phyloP scores from a whole-genome alignment of 176 grass and related monocot genomes.

The Panicum miliaceum region DNA sequence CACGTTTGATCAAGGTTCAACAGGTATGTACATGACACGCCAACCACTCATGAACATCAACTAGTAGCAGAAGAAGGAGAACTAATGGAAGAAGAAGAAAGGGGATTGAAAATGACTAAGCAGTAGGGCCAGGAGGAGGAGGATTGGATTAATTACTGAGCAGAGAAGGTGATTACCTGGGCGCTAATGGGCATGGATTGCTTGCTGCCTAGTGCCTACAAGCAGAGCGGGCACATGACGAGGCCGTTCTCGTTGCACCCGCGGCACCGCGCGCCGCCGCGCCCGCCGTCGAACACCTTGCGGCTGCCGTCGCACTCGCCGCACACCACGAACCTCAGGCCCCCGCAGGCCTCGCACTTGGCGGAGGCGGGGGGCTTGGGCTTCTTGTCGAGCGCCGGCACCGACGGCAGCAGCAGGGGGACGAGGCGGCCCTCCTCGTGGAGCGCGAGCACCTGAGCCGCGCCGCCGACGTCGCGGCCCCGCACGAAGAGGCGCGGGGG shows the following conservation, averaged over 20 bases:
- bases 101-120: background rate
- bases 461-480: slow-evolving; percentile 66
- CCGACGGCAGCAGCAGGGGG: slow-evolving; percentile 32
- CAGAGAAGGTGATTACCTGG: background rate
- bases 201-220: background rate
- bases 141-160: background rate
- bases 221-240: slow-evolving; percentile 59
- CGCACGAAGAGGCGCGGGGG: slow-evolving; percentile 76
- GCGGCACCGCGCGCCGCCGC: slow-evolving; percentile 46
- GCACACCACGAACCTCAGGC: slow-evolving; percentile 62
- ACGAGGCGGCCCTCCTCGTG: slow-evolving; percentile 71
- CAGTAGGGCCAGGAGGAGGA: background rate
- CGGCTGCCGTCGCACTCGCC: slow-evolving; percentile 65
- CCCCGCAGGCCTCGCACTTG: slow-evolving; percentile 57
- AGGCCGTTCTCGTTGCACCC: slow-evolving; percentile 86
- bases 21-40: slow-evolving; percentile 38
- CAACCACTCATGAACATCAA: slow-evolving; percentile 25
- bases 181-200: background rate
- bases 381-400: background rate
- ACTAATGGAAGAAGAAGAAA: background rate
- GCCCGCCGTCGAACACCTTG: slow-evolving; percentile 57
- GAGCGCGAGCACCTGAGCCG: slow-evolving; percentile 60
- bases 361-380: too few relatives aligned
- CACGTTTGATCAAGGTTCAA: background rate
- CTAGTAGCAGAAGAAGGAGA: background rate